Base-by-base conservation (phyloP, 1,284 basidiomycete species). In the Cerioporus squamosus region DNA sequence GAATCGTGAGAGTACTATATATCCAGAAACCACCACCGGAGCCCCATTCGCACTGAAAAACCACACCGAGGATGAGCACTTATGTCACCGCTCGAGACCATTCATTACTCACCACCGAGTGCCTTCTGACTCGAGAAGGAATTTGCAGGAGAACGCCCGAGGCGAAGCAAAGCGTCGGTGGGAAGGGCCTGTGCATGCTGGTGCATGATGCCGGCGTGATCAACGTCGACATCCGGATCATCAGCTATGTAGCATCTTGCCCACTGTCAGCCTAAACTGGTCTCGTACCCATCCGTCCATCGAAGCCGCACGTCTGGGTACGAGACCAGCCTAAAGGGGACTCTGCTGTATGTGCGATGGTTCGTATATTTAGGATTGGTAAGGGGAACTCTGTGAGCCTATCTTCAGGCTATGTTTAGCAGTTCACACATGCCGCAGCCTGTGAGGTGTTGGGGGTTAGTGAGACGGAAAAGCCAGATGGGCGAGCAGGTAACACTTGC, bases 341-440 rank as follows among this genome's bases (percentile, higher is more conserved):
- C 33, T n/a, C n/a, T 8, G n/a, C 15, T 5, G 20, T 44, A 22
- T 8, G n/a, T 42, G n/a, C 8, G 40, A 42, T 29, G 53, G 40
- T 45, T 26, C 26, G 23, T 22, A 18, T 36, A 36, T 47, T 24
- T 47, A 31, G 40, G 55, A 33, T 39, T 52, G 43, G 47, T 22
- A 26, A 53, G 45, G 44, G 33, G 54, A 53, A 53, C 50, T 51
- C 45, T 51, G 39, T 49, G 59, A 64, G 62, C 45, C 62, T 63
- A 56, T 60, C 60, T 61, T 44, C 26, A 52, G 44, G 45, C 29
- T 55, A 59, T 64, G 44, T 59, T 61, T 61, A 39, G 62, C 29
- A 48, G 61, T 33, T 55, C 50, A 42, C 50, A 52, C 47, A 38
- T 44, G 50, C 55, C 46, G 45, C 49, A 50, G 47, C 52, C 51